phyloP scores from a whole-genome alignment of 1,139 yeast species.

The Wickerhamiella pararugosa region DNA sequence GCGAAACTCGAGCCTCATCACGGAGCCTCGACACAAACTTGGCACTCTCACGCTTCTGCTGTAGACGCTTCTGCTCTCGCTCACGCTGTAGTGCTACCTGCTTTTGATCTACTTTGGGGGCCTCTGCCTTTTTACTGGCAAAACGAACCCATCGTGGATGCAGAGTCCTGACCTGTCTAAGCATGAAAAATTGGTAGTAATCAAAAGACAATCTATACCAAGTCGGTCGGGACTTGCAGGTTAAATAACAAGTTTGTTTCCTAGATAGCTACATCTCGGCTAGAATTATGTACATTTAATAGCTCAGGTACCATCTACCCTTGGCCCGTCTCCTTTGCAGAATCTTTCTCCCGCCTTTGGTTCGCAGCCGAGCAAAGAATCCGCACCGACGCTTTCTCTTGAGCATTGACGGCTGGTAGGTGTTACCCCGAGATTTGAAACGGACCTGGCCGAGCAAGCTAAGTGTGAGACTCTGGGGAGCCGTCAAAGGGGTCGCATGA shows the following conservation, averaged over 20 bases:
- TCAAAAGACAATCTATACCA: no score
- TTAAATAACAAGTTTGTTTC: no score
- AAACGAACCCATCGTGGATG: slow-evolving; percentile 10
- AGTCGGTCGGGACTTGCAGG: no score
- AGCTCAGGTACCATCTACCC: slow-evolving; percentile 89
- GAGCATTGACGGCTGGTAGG: slow-evolving; percentile 84
- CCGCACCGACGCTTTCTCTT: slow-evolving; percentile 87
- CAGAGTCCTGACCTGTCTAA: background rate
- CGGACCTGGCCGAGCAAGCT: slow-evolving; percentile 11
- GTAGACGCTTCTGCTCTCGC: slow-evolving; percentile 18
- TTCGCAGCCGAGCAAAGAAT: slow-evolving; percentile 71
- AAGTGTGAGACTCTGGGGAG: background rate
- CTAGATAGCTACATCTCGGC: no score
- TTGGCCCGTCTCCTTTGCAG: slow-evolving; percentile 66
- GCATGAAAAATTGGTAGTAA: background rate
- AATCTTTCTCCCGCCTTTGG: slow-evolving; percentile 67
- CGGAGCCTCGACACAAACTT: slow-evolving; percentile 15
- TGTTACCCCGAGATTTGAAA: slow-evolving; percentile 43
- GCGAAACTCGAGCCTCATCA: slow-evolving; percentile 16
- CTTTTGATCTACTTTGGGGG: slow-evolving; percentile 21
- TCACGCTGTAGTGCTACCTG: slow-evolving; percentile 23
- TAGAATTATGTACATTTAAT: slow-evolving; percentile 27
- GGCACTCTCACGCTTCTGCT: slow-evolving; percentile 17
- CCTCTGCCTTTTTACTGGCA: slow-evolving; percentile 17
- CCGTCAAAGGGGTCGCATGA: background rate